Conservation (phyloP, 78 protist species). For the Speleostelium caveatum region DNA sequence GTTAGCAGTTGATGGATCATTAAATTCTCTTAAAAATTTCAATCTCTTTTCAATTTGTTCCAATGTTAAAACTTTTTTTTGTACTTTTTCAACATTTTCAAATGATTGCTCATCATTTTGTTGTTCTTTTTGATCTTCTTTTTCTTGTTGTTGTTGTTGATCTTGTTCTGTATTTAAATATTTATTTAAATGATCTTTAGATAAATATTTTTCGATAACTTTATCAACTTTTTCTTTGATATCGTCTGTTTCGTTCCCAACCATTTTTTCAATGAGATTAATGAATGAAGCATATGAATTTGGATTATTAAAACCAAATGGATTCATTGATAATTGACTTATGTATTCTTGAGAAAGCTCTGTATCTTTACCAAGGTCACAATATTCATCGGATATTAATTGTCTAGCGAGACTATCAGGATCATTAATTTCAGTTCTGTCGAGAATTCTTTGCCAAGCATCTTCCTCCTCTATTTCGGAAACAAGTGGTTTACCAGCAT, state of each 20-base stretch:
- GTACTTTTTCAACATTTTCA: not conserved
- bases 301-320: slow-evolving; percentile 63
- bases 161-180: not conserved
- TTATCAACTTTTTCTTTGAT: not conserved
- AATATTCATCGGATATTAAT: slow-evolving; percentile 52
- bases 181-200: not conserved
- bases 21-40: not conserved
- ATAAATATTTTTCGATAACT: not conserved
- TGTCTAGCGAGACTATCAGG: slow-evolving; percentile 27
- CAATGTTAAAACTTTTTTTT: too few relatives aligned
- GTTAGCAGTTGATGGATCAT: slow-evolving; percentile 6
- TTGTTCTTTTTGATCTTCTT: not conserved
- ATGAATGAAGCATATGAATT: slow-evolving; percentile 31
- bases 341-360: slow-evolving; percentile 18
- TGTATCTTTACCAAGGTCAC: slow-evolving; percentile 31
- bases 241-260: not conserved
- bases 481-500: slow-evolving; percentile 9
- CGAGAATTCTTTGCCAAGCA: slow-evolving; percentile 63
- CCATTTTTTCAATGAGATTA: not conserved
- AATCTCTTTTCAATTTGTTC: not conserved
- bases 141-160: not conserved
- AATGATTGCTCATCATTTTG: not conserved
- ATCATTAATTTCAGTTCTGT: slow-evolving; percentile 41
- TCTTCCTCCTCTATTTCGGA: slow-evolving; percentile 20
- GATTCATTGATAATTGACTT: slow-evolving; percentile 18